These are phyloP conservation scores for Vaccinium myrtillus DNA, from an alignment of 148 eudicot genomes.

Conservation along the genomic window DNA sequence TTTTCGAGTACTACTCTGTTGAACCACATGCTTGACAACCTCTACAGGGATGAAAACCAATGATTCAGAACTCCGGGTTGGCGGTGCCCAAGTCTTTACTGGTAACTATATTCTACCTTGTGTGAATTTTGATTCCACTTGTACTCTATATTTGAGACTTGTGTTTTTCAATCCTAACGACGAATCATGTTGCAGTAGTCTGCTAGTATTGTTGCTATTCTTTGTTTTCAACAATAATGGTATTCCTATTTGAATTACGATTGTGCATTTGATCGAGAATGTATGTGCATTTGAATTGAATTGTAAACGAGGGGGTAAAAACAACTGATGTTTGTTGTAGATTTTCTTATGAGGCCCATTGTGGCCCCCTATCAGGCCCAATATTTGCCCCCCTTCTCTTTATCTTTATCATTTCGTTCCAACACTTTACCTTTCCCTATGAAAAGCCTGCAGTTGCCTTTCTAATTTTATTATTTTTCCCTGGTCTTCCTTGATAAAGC, in stretches of 20 bases:
- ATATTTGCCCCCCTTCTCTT: not conserved
- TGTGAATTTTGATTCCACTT: not conserved
- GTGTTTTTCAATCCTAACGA: not conserved
- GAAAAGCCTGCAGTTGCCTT: not conserved
- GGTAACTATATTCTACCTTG: not conserved
- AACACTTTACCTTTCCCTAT: not conserved
- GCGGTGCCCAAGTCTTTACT: not conserved
- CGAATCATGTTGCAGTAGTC: not conserved
- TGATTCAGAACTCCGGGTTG: not conserved
- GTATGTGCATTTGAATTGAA: not conserved
- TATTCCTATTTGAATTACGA: not conserved
- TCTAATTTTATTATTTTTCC: not conserved
- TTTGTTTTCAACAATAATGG: not conserved
- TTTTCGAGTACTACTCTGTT: not conserved
- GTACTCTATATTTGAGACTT: not conserved
- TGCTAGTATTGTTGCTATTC: slow-evolving; percentile 4
- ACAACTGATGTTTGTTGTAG: not conserved
- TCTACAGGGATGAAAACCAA: not conserved
- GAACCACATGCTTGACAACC: not conserved
- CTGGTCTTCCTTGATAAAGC: not conserved
- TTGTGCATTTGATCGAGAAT: too few species aligned
- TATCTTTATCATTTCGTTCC: not conserved
- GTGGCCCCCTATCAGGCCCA: not conserved
- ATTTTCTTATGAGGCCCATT: not conserved
- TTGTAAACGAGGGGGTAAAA: not conserved